Conservation (phyloP, 371 early-diverging fungal species). For the Coelomomyces lativittatus region DNA sequence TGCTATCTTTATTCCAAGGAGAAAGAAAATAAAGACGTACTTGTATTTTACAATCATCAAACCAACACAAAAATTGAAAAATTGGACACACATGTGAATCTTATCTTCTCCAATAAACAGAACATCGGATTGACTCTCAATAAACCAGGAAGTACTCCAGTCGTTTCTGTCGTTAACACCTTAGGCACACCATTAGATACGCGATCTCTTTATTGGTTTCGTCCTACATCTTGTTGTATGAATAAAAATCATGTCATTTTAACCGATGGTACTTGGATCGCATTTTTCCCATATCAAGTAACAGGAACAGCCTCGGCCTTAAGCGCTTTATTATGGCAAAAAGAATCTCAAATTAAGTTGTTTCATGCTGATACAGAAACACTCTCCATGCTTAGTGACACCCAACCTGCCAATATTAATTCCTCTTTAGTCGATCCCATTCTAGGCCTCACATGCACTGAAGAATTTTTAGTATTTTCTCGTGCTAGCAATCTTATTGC, state of each 20-base stretch:
- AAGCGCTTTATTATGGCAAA: neutral
- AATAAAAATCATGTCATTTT: neutral
- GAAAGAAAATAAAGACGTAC: constrained; percentile 8
- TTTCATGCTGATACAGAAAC: neutral
- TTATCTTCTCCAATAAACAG: neutral
- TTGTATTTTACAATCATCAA: constrained; percentile 24
- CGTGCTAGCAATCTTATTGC: constrained; percentile 13
- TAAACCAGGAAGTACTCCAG: too few species aligned
- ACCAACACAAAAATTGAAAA: constrained; percentile 15
- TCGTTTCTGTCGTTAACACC: neutral
- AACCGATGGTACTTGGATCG: neutral
- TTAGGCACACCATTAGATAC: neutral
- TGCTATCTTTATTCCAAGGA: constrained; percentile 9
- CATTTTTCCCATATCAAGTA: neutral
- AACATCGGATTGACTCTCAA: too few species aligned
- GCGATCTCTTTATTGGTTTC: neutral
- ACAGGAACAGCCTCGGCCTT: neutral
- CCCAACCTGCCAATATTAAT: neutral
- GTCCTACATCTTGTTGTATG: neutral
- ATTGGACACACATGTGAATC: constrained; percentile 1
- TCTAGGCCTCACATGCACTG: constrained; percentile 8
- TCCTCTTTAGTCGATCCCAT: neutral
- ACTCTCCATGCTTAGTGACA: neutral
- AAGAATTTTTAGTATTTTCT: constrained; percentile 11
- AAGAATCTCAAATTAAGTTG: neutral